phyloP scores from a whole-genome alignment of 2,329 filamentous ascomycete genomes.

The Exophiala bonariae region DNA sequence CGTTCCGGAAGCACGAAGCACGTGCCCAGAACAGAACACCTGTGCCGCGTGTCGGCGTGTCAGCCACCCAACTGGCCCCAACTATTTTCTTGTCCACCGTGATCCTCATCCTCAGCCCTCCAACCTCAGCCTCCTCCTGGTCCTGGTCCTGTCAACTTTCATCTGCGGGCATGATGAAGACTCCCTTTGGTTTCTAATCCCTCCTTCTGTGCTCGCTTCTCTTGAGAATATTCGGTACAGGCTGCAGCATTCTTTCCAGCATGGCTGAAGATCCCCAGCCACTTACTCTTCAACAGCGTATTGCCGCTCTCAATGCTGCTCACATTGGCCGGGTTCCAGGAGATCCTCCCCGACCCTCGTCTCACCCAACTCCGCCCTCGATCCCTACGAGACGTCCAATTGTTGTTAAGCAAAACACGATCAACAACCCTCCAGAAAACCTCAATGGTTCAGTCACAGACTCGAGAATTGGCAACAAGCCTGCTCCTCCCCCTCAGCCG shows the following conservation, averaged over 20 bases:
- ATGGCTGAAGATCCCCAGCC: slow-evolving; percentile 45
- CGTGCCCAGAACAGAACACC: no score
- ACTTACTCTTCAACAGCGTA: slow-evolving; percentile 47
- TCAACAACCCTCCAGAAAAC: slow-evolving; percentile 38
- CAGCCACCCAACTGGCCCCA: no score
- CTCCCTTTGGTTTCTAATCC: slow-evolving; percentile 5
- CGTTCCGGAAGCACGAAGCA: no score
- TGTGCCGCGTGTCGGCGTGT: no score
- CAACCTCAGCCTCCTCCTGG: no score
- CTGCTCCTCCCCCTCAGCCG: slow-evolving; percentile 23
- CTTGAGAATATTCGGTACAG: slow-evolving; percentile 2
- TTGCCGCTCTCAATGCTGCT: slow-evolving; percentile 45
- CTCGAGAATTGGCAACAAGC: slow-evolving; percentile 30
- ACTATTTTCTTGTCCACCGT: no score
- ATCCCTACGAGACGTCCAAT: slow-evolving; percentile 32
- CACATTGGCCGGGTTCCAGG: slow-evolving; percentile 39
- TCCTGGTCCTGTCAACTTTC: background rate
- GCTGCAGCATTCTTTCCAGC: slow-evolving; percentile 9
- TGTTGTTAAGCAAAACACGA: slow-evolving; percentile 30
- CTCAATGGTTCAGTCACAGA: slow-evolving; percentile 34
- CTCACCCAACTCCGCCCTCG: slow-evolving; percentile 23
- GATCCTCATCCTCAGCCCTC: no score
- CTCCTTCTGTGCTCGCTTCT: no score
- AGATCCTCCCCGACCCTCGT: slow-evolving; percentile 29
- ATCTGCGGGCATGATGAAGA: slow-evolving; percentile 8